A percentile compares a stretch with the other conserved stretches of the same genome.
These are phyloP conservation scores for Rhytidhysteron rufulum DNA, from an alignment of 2,329 filamentous ascomycete genomes.

Conservation along the genomic window DNA sequence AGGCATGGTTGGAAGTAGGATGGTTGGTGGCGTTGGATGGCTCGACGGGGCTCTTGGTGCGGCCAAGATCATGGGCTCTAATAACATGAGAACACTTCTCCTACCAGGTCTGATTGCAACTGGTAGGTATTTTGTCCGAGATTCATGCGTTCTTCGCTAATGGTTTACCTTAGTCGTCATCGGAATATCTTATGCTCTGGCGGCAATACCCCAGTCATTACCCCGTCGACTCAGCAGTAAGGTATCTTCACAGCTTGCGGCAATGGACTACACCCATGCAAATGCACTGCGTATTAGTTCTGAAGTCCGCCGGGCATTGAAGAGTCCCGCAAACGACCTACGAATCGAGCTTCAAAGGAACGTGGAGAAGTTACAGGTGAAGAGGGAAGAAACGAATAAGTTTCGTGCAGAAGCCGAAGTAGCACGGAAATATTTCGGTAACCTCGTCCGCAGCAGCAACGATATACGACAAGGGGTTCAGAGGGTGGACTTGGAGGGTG, in stretches of 20 bases:
- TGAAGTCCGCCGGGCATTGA: constrained; percentile 84
- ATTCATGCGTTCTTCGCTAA: constrained; percentile 1
- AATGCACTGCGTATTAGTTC: constrained; percentile 82
- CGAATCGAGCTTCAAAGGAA: constrained; percentile 78
- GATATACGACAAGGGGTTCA: constrained; percentile 49
- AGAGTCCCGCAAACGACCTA: constrained; percentile 81
- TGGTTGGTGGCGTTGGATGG: constrained; percentile 83
- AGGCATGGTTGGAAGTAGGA: constrained; percentile 75
- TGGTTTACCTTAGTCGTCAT: constrained; percentile 56
- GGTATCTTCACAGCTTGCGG: constrained; percentile 72
- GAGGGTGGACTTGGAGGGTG: constrained; percentile 50
- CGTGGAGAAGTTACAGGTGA: constrained; percentile 74
- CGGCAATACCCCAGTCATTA: constrained; percentile 83
- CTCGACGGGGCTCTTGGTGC: constrained; percentile 81
- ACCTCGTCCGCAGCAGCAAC: constrained; percentile 65
- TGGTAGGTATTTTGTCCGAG: constrained; percentile 55
- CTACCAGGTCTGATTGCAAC: constrained; percentile 75
- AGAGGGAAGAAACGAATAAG: constrained; percentile 80
- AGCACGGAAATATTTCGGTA: constrained; percentile 84
- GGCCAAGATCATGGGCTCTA: constrained; percentile 73
- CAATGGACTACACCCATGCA: constrained; percentile 87
- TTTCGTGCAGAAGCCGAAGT: constrained; percentile 78
- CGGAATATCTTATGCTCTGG: constrained; percentile 74
- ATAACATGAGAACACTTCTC: constrained; percentile 75
- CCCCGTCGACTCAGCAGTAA: constrained; percentile 82